Percentiles rank a stretch among this genome's conserved stretches.
phyloP scores from a whole-genome alignment of 352 stramenopile genomes.

The Halophytophthora polymorphica region DNA sequence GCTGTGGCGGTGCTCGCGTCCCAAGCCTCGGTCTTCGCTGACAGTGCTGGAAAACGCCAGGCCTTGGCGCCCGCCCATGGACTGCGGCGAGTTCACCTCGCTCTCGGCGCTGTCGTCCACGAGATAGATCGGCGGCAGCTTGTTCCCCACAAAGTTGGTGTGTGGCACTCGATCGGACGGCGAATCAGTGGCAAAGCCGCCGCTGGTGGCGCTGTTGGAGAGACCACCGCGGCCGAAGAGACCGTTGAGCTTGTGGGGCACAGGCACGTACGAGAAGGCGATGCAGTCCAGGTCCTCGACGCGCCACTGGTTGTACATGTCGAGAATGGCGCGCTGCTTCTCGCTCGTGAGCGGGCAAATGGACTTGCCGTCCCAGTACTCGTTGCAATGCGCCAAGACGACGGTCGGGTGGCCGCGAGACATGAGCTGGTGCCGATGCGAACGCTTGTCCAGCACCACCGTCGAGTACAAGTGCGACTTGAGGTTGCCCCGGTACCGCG shows the following conservation, averaged over 20 bases:
- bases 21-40: conserved; percentile 27
- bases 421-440: conserved; percentile 74
- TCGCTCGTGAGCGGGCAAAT: conserved; percentile 82
- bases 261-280: conserved; percentile 77
- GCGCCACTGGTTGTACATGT: conserved; percentile 89
- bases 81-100: conserved; percentile 42
- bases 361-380: conserved; percentile 88
- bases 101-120: conserved; percentile 67
- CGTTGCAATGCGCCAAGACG: conserved; percentile 67
- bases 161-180: conserved; percentile 6
- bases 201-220: conserved; percentile 8
- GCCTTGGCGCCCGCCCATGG: conserved; percentile 15
- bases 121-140: conserved; percentile 73
- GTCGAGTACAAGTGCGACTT: conserved; percentile 88
- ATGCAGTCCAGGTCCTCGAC: conserved; percentile 85
- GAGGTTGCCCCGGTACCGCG: conserved; percentile 75
- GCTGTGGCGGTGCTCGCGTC: conserved; percentile 13
- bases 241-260: conserved; percentile 65
- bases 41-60: conserved; percentile 31
- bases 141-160: conserved; percentile 16
- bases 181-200: conserved; percentile 13
- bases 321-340: conserved; percentile 73
- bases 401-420: conserved; percentile 76
- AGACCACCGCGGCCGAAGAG: conserved; percentile 39
- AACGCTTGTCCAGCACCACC: conserved; percentile 78